Evolutionary conservation across 2,329 filamentous ascomycete genomes (phyloP).

Genomic region (Zymoseptoria ardabiliae): DNA sequence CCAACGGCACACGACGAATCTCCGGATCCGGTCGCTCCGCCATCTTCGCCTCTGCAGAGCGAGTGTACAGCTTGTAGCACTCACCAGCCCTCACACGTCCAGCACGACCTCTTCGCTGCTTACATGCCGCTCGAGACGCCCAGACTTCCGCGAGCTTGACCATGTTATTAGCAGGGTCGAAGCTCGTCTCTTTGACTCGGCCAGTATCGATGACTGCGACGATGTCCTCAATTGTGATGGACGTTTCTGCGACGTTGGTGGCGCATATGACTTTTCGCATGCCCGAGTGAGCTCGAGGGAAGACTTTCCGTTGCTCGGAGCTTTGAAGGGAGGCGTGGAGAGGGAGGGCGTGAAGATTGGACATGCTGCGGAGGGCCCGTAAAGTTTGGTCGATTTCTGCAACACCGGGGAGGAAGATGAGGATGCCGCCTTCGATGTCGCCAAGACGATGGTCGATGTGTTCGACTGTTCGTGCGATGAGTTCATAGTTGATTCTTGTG

Average conservation of each 20-base stretch:
- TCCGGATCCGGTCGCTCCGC: constrained; percentile 83
- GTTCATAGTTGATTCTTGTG: constrained; percentile 82
- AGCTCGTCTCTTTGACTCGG: constrained; percentile 92
- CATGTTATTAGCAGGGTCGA: constrained; percentile 87
- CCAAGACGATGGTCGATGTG: constrained; percentile 73
- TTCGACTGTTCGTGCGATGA: constrained; percentile 72
- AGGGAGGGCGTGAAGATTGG: constrained; percentile 69
- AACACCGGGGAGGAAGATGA: constrained; percentile 92
- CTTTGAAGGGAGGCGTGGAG: constrained; percentile 89
- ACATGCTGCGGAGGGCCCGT: constrained; percentile 56
- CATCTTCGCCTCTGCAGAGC: constrained; percentile 78
- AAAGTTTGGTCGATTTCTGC: constrained; percentile 83
- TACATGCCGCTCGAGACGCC: constrained; percentile 89
- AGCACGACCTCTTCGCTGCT: constrained; percentile 86
- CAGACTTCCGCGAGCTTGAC: constrained; percentile 89
- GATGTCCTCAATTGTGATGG: constrained; percentile 96
- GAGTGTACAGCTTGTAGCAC: constrained; percentile 93
- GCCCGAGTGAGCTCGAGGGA: constrained; percentile 64
- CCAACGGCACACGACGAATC: constrained; percentile 83
- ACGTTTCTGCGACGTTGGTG: constrained; percentile 96
- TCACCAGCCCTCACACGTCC: constrained; percentile 84
- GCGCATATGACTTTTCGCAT: constrained; percentile 89
- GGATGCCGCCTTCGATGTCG: constrained; percentile 70
- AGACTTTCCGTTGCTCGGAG: constrained; percentile 79
- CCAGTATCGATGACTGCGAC: constrained; percentile 94